Evolutionary conservation across 2,329 filamentous ascomycete genomes (phyloP).

Genomic region (Orbilia oligospora): DNA sequence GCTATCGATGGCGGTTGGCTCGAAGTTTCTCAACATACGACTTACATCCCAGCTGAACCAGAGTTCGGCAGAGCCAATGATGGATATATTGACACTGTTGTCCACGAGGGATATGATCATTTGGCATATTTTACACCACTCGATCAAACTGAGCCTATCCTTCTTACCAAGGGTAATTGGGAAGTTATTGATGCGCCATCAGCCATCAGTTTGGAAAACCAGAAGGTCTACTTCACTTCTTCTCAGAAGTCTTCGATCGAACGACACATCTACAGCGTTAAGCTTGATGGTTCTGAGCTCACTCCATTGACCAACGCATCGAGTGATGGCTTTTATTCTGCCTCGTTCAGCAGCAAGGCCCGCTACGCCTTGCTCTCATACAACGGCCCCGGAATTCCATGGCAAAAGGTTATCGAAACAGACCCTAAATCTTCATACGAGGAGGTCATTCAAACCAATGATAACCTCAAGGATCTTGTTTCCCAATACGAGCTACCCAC

Average conservation of each 20-base stretch:
- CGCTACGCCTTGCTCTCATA: conserved; percentile 89
- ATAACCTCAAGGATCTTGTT: conserved; percentile 77
- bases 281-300: conserved; percentile 82
- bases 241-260: conserved; percentile 91
- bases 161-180: conserved; percentile 91
- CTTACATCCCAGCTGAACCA: conserved; percentile 86
- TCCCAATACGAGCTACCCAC: conserved; percentile 85
- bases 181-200: conserved; percentile 90
- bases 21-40: conserved; percentile 88
- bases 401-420: conserved; percentile 90
- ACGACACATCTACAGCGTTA: conserved; percentile 91
- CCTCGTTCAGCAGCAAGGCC: conserved; percentile 85
- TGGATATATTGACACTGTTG: conserved; percentile 92
- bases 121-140: conserved; percentile 92
- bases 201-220: conserved; percentile 85
- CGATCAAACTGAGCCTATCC: conserved; percentile 82
- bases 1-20: conserved; percentile 97
- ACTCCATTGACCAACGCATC: conserved; percentile 80
- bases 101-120: conserved; percentile 89
- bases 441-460: conserved; percentile 83
- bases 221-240: conserved; percentile 89
- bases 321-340: conserved; percentile 82
- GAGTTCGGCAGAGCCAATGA: conserved; percentile 81
- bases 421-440: conserved; percentile 73
- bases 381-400: conserved; percentile 86